Evolutionary conservation across 371 early-diverging fungal genomes (phyloP).

Genomic region (Circinella umbellata): DNA sequence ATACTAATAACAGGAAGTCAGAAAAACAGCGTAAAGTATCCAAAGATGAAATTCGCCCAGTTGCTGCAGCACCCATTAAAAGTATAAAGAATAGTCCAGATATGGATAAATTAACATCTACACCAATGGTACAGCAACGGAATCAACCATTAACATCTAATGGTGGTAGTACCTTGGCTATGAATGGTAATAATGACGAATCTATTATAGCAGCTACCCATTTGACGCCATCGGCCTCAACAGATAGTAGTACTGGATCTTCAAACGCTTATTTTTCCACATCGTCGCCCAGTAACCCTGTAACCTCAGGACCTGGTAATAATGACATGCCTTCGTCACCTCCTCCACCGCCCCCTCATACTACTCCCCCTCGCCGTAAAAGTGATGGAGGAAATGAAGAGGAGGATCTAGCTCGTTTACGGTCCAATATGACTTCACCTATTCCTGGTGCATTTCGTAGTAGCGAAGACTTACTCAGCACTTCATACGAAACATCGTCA

Average conservation of each 20-base stretch:
- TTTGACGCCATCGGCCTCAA: conserved; percentile 19
- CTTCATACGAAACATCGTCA: not conserved
- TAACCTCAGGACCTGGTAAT: not conserved
- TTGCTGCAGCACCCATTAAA: conserved; percentile 26
- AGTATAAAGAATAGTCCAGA: conserved; percentile 7
- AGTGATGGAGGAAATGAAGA: conserved; percentile 25
- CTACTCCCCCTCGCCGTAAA: not conserved
- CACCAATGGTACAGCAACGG: not conserved
- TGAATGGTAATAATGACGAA: not conserved
- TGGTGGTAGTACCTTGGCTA: no score
- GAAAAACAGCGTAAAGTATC: conserved; percentile 38
- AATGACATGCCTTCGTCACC: conserved; percentile 6
- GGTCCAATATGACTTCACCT: conserved; percentile 14
- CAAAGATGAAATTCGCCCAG: conserved; percentile 40
- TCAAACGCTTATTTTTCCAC: conserved; percentile 9
- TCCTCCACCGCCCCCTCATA: conserved; percentile 28
- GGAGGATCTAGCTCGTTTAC: conserved; percentile 20
- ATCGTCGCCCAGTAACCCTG: conserved; percentile 2
- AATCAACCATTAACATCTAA: not conserved
- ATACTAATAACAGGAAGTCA: not conserved
- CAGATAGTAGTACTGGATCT: conserved; percentile 14
- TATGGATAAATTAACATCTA: conserved; percentile 14
- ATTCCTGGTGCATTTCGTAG: conserved; percentile 17
- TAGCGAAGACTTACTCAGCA: conserved; percentile 21
- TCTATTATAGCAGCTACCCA: not conserved